These are phyloP conservation scores for Echria macrotheca DNA, from an alignment of 495 filamentous ascomycete genomes.

Conservation along the genomic window DNA sequence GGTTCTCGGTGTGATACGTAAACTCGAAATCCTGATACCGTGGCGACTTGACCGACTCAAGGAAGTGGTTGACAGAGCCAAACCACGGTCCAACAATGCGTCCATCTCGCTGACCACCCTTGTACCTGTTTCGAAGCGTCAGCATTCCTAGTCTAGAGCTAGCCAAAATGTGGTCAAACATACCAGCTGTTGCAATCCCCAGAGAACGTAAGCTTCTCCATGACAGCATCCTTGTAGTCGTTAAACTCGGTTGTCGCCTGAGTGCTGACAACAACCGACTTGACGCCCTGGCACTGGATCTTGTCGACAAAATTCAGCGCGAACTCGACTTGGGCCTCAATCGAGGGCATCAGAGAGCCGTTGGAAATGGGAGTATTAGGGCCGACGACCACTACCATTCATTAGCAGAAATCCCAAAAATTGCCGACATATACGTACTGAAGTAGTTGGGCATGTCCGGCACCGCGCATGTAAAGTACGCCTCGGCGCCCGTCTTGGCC, in stretches of 20 bases:
- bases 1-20: background rate
- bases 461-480: constrained; percentile 5
- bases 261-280: constrained; percentile 36
- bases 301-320: constrained; percentile 41
- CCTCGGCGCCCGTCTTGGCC: constrained; percentile 7
- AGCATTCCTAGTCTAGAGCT: no score
- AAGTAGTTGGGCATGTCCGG: constrained; percentile 6
- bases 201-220: constrained; percentile 42
- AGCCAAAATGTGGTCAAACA: no score
- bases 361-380: constrained; percentile 26
- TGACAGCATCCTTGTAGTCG: constrained; percentile 37
- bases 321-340: constrained; percentile 25
- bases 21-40: constrained; percentile 8
- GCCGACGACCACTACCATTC: constrained; percentile 16
- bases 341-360: constrained; percentile 19
- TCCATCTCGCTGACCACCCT: constrained; percentile 34
- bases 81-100: constrained; percentile 36
- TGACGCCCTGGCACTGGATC: constrained; percentile 42
- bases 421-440: constrained; percentile 34
- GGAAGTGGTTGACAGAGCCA: constrained; percentile 4
- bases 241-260: constrained; percentile 38
- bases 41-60: background rate
- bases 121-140: no score
- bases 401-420: background rate
- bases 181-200: constrained; percentile 46